Base-by-base conservation (phyloP, 129 eudicot genomes). In the Cynara cardunculus region DNA sequence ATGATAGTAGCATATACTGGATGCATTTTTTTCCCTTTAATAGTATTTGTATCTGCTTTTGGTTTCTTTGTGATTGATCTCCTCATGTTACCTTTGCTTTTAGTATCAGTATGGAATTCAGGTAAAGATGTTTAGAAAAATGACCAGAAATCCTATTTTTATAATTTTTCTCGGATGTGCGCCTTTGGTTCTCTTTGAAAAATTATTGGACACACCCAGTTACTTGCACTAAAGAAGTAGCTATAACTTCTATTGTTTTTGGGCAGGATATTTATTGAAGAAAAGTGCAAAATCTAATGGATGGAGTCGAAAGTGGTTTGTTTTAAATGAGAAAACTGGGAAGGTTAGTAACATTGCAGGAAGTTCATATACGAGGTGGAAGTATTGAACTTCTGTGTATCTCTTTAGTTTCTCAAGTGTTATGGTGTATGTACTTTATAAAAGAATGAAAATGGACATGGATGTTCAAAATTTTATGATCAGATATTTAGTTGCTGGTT, bases 221-320 rank as follows among this genome's bases (percentile, higher is more conserved):
- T 4, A 22, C 70, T 79, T 25, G 6, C 19, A 66, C 30, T 39
- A 11, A 18, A 13, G 53, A 78, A 56, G 25, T 24, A 25, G 16
- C 61, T 44, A 3, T 46, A 44, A 69, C 71, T 41, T 65, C 0
- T 81, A 18, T 49, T 25, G 19, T 32, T 31, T 82, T 49, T 81
- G 78, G 66, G 78, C 93, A 96, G 99, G 99, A 37, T 96, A 88
- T 53, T 22, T 96, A 39, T 78, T 89, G 78, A 96, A 96, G 91
- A 96, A 87, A 87, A 96, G 98, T 74, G 87, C 91, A 80, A 96
- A 96, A 87, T 78, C 88, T 30, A 91, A 84, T 81, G 93, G 97
- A 14, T 96, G 99, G 99, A 91, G 97, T 69, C 88, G 86, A 78
- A 85, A 91, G 85, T 96, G 99, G 99, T 96, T 96, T 74, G 99